Evolutionary conservation across 257 asterid species (phyloP).

Genomic region (Nicotiana tabacum): DNA sequence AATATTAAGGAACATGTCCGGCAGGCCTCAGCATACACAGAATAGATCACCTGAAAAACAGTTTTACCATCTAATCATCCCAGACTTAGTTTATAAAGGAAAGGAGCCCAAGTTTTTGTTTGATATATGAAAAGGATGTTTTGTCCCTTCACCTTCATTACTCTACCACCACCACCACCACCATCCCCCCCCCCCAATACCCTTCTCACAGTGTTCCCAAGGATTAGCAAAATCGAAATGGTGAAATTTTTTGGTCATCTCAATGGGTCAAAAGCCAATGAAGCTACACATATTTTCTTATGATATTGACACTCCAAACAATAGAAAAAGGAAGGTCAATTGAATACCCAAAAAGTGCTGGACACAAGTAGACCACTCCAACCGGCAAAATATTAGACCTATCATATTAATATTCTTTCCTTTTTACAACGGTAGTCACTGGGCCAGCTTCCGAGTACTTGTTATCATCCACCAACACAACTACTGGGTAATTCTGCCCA

Average conservation of each 20-base stretch:
- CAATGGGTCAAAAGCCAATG: neutral
- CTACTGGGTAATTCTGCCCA: neutral
- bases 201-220: neutral
- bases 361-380: neutral
- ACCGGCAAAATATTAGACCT: neutral
- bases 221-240: neutral
- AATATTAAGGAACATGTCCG: neutral
- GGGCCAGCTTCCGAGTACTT: neutral
- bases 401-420: neutral
- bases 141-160: neutral
- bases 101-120: conserved; percentile 2
- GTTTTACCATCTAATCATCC: neutral
- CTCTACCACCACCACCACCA: neutral
- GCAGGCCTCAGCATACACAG: neutral
- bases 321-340: neutral
- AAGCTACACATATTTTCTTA: neutral
- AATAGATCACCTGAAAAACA: neutral
- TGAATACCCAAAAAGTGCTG: neutral
- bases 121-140: neutral
- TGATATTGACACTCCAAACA: neutral
- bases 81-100: neutral
- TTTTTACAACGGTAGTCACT: neutral
- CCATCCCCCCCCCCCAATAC: neutral
- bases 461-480: neutral
- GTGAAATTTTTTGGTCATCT: neutral